phyloP scores from a whole-genome alignment of 2,329 filamentous ascomycete genomes.

The Pyrenochaeta sp. region DNA sequence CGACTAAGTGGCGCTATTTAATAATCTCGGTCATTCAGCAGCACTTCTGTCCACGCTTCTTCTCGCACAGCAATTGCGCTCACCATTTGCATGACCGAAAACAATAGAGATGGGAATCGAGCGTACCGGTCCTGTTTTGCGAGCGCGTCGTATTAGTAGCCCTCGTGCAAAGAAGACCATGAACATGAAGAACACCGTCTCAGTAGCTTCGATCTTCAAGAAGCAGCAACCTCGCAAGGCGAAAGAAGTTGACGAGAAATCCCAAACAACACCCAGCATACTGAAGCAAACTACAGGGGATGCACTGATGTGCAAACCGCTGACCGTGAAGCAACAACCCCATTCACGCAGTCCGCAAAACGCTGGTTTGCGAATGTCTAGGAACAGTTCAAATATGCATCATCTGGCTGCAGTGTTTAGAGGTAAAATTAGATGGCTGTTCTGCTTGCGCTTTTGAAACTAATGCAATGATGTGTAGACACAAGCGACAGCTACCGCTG shows the following conservation, averaged over 20 bases:
- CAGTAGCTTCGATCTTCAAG: constrained; percentile 38
- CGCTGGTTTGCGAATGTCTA: background rate
- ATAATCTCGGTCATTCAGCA: background rate
- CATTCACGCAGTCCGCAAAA: constrained; percentile 18
- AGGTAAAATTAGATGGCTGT: constrained; percentile 28
- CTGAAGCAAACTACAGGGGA: background rate
- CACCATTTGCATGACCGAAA: background rate
- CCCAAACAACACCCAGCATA: background rate
- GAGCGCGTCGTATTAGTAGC: background rate
- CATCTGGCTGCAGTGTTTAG: constrained; percentile 39
- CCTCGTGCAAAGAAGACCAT: background rate
- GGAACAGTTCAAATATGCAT: constrained; percentile 22
- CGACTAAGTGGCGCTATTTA: constrained; percentile 1
- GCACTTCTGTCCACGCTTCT: background rate
- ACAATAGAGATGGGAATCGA: constrained; percentile 4
- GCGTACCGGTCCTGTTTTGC: background rate
- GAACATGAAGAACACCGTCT: constrained; percentile 21
- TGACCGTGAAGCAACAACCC: constrained; percentile 7
- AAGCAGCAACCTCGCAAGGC: constrained; percentile 21
- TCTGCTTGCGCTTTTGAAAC: constrained; percentile 6
- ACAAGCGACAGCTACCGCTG: constrained; percentile 35
- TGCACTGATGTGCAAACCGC: background rate
- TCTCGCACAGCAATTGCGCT: background rate
- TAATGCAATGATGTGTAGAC: constrained; percentile 29
- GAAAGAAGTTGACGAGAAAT: constrained; percentile 4